Base-by-base conservation (phyloP, 169 alveolate species). In the Cryptosporidium sp. region DNA sequence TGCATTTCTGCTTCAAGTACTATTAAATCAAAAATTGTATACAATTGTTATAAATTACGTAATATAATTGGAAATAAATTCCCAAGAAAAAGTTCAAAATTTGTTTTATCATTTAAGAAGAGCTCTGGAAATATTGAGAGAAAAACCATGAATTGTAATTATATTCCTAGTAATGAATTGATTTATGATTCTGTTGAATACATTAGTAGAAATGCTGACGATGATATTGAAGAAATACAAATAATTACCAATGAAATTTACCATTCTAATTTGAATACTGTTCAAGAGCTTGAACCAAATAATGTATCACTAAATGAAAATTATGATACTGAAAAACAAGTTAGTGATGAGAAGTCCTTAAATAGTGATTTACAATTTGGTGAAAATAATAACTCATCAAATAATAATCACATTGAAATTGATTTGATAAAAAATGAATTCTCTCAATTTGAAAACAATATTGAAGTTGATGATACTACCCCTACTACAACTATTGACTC, bases 401-500 rank as follows among this genome's bases (percentile, higher is more conserved):
- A 21, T 55, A 26, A 23, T 26, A n/a, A 55, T 21, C 37, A 1
- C 0, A 55, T 55, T 55, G 67, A 55, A 21, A 55, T 55, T 16
- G 18, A 26, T 55, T 26, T 55, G 29, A 55, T 55, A 55, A 55
- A 55, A 55, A n/a, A 55, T 55, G 67, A 55, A 26, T 9, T 55
- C 8, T 55, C 67, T 12, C 16, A 4, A 26, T 21, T 55, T 55
- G 45, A 51, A 70, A 48, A 37, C 33, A 48, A 43, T 70, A 23
- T n/a, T 21, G 31, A 43, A 23, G 33, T 50, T 48, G 65, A 70
- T 37, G 65, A 73, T 31, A 58, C 39, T 59, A 69, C 74, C 16
- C 69, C 89, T 31, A 69, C 89, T n/a, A 80, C 80, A 18, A 80
- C 89, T 26, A 65, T 80, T 37, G 75, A 80, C 65, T 80, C 89